These are phyloP conservation scores for Epichloe elymi DNA, from an alignment of 2,329 filamentous ascomycete genomes.

Conservation along the genomic window DNA sequence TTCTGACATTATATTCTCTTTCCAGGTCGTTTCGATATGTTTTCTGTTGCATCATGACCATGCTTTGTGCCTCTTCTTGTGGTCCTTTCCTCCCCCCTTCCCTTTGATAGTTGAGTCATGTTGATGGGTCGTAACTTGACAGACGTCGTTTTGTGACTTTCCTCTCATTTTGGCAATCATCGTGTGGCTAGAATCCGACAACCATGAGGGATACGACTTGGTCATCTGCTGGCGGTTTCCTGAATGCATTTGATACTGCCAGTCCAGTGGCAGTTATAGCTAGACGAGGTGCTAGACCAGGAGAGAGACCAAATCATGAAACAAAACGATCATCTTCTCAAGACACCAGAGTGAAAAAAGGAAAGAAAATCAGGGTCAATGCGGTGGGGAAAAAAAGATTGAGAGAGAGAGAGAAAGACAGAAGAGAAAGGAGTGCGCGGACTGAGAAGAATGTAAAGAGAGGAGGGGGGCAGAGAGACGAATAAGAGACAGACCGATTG, in stretches of 20 bases:
- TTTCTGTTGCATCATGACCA: conserved; percentile 2
- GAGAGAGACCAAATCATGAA: neutral
- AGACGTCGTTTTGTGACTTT: too few relatives aligned
- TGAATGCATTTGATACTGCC: conserved; percentile 8
- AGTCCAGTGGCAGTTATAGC: conserved; percentile 12
- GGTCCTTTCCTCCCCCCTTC: neutral
- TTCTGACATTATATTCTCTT: conserved; percentile 13
- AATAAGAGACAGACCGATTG: conserved; percentile 5
- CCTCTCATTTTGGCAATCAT: too few relatives aligned
- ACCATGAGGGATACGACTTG: neutral
- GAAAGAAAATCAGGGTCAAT: conserved; percentile 5
- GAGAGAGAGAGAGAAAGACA: too few relatives aligned
- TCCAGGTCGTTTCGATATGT: conserved; percentile 9
- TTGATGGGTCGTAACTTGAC: too few relatives aligned
- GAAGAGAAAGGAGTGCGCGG: neutral
- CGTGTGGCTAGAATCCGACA: too few relatives aligned
- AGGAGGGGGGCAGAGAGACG: conserved; percentile 7
- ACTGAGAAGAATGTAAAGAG: conserved; percentile 2
- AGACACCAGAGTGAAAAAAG: neutral
- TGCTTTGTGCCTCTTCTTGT: conserved; percentile 9
- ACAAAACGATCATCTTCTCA: neutral
- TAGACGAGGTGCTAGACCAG: neutral
- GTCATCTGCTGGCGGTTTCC: neutral
- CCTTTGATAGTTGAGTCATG: too few relatives aligned
- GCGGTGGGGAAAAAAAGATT: neutral